Evolutionary conservation across 306 rosid genomes (phyloP).

Genomic region (Trichosanthes cucumerina): DNA sequence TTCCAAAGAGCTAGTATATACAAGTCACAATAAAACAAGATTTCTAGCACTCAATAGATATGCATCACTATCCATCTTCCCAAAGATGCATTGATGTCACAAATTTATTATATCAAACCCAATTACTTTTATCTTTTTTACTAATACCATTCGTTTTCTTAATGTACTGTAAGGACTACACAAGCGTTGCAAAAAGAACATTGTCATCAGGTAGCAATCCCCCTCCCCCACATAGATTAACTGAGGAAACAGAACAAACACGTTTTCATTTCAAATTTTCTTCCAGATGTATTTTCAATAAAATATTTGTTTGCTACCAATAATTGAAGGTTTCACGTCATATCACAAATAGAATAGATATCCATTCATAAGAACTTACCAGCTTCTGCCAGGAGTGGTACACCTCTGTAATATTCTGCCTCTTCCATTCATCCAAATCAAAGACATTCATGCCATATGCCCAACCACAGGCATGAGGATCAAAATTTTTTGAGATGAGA

Average conservation of each 20-base stretch:
- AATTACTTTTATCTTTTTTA: neutral
- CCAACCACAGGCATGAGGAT: constrained; percentile 97
- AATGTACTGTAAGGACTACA: neutral
- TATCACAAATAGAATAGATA: neutral
- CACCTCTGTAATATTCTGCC: constrained; percentile 83
- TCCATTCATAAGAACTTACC: constrained; percentile 30
- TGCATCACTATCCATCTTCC: neutral
- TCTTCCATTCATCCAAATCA: constrained; percentile 87
- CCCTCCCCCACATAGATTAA: neutral
- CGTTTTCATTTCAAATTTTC: neutral
- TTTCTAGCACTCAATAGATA: neutral
- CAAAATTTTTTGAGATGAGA: constrained; percentile 74
- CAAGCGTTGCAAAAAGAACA: neutral
- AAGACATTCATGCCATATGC: constrained; percentile 97
- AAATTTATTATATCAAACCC: neutral
- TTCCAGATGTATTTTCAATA: neutral
- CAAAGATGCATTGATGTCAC: neutral
- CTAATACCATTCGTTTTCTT: neutral
- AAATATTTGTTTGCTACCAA: neutral
- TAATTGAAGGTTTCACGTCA: neutral
- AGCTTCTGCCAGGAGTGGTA: constrained; percentile 95
- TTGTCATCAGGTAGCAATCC: neutral
- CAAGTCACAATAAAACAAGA: neutral
- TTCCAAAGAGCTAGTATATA: neutral
- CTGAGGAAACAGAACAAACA: neutral